Base-by-base conservation (phyloP, 2,329 filamentous ascomycete genomes). In the Pyricularia sp. region DNA sequence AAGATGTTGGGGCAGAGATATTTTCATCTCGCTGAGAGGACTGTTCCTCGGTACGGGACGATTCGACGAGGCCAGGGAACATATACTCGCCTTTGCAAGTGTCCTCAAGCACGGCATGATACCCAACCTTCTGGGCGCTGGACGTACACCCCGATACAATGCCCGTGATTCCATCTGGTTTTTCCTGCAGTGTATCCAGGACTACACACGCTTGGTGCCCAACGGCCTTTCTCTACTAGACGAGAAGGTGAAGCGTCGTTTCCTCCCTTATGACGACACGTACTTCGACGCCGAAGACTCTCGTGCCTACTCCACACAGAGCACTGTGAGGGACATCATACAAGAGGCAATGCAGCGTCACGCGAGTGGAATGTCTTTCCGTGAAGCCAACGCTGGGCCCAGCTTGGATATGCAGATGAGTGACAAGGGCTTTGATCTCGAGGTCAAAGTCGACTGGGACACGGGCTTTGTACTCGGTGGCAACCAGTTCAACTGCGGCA, bases 91-190 rank as follows among this genome's bases (percentile, higher is more conserved):
- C 9, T 99, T 99, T 77, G 93, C 90, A 2, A 96, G 92, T 73
- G 93, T 99, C 12, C 79, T 99, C 69, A 99, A 99, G 80, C 94
- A 99, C 71, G 94, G 94, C 63, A 96, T 97, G 92, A 93, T 99
- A 65, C 94, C 94, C 16, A 99, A 99, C 72, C 82, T 99, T 24
- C 81, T 99, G 16, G 88, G 91, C 68, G 91, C 90, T 66, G 93
- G 94, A 7, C 90, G 88, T 66, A 82, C 88, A 19, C 94, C 94
- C 3, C 84, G 94, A 30, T 99, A 97, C 79, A 99, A 99, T 75
- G 93, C 94, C 59, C 85, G 94, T 67, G 94, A 99, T 75, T 96
- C 94, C 0, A 86, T 97, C 57, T 99, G 94, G 94, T 99, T 97
- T 81, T 96, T 96, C 80, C 77, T 99, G 63, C 94, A 99, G 74